Percentiles rank a stretch among this genome's conserved stretches.
phyloP scores from a whole-genome alignment of 2,329 filamentous ascomycete species.

The Colletotrichum graminicola region DNA sequence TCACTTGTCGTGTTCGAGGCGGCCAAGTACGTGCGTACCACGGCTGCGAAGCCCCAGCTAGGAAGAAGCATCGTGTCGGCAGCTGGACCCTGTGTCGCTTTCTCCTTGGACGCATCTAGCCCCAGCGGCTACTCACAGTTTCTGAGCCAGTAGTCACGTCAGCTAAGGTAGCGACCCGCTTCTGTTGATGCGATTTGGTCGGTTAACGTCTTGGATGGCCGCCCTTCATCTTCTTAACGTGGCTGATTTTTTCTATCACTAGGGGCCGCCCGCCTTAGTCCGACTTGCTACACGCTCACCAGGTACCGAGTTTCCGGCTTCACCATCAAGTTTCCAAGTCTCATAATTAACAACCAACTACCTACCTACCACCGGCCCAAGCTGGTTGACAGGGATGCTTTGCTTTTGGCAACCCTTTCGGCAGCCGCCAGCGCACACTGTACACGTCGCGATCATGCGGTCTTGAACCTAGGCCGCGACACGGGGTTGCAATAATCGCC shows the following conservation, averaged over 20 bases:
- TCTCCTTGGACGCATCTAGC: conserved; percentile 21
- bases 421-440: background rate
- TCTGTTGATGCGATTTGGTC: conserved; percentile 30
- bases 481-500: background rate
- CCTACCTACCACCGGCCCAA: background rate
- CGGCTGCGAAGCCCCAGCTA: background rate
- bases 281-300: conserved; percentile 24
- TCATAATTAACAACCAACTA: background rate
- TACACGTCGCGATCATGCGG: background rate
- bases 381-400: conserved; percentile 18
- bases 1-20: background rate
- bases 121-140: conserved; percentile 29
- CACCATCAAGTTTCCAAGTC: background rate
- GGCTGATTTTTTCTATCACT: conserved; percentile 14
- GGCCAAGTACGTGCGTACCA: background rate
- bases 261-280: conserved; percentile 4
- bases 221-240: conserved; percentile 18
- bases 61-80: conserved; percentile 26
- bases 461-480: background rate
- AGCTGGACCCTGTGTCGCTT: conserved; percentile 7
- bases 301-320: conserved; percentile 16
- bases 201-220: conserved; percentile 25
- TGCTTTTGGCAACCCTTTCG: background rate
- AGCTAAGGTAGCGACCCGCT: conserved; percentile 24
- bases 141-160: conserved; percentile 22